Conservation (phyloP, 768 basidiomycete species). For the Termitomyces sp. region DNA sequence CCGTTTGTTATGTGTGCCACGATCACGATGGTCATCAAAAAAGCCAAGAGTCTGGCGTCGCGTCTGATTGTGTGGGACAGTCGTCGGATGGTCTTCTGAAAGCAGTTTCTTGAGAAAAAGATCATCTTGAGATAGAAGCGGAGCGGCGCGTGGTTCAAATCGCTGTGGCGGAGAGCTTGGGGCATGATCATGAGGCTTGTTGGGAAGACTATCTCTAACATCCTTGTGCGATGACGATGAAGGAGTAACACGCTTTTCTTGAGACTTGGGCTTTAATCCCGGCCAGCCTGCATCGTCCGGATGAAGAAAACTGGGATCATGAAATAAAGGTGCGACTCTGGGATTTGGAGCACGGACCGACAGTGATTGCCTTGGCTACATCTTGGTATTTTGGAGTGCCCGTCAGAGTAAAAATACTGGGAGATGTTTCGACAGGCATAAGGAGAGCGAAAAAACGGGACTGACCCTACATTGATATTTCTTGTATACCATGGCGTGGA, state of each 20-base stretch:
- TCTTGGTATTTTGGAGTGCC: slow-evolving; percentile 32
- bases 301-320: slow-evolving; percentile 36
- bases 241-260: slow-evolving; percentile 9
- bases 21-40: slow-evolving; percentile 5
- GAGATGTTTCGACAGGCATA: neutral
- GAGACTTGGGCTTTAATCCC: slow-evolving; percentile 16
- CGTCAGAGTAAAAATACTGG: slow-evolving; percentile 44
- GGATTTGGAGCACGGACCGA: slow-evolving; percentile 30
- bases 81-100: slow-evolving; percentile 16
- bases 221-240: neutral
- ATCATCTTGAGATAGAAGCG: slow-evolving; percentile 39
- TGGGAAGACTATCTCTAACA: neutral
- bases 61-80: neutral
- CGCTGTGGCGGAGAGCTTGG: slow-evolving; percentile 3
- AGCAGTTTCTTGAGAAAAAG: slow-evolving; percentile 30
- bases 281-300: slow-evolving; percentile 42
- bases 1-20: slow-evolving; percentile 8
- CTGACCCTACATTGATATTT: slow-evolving; percentile 43
- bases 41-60: slow-evolving; percentile 3
- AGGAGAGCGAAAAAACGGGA: neutral
- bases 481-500: slow-evolving; percentile 26
- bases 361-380: slow-evolving; percentile 45
- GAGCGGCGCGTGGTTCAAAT: slow-evolving; percentile 23
- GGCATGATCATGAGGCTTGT: neutral
- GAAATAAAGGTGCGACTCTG: neutral